A percentile compares a stretch with the other conserved stretches of the same genome.
phyloP scores from a whole-genome alignment of 108 stramenopile species.

The Schizochytrium sp. region DNA sequence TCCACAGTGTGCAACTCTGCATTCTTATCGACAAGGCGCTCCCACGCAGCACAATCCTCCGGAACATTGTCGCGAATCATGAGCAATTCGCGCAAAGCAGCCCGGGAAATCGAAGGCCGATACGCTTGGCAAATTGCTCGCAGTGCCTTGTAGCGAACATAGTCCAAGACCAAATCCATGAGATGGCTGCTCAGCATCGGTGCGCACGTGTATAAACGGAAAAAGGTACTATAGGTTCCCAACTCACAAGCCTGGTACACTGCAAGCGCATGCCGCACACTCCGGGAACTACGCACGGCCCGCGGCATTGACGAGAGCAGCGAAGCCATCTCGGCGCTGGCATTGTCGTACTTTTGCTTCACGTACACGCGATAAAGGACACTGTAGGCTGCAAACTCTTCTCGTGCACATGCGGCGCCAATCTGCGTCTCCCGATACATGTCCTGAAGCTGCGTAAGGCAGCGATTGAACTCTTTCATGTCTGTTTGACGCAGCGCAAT shows the following conservation, averaged over 20 bases:
- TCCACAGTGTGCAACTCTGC: background rate
- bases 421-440: constrained; percentile 12
- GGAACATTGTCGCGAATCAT: background rate
- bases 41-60: background rate
- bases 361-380: constrained; percentile 48
- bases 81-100: background rate
- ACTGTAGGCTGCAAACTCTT: constrained; percentile 49
- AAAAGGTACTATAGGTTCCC: background rate
- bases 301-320: background rate
- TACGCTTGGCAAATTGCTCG: background rate
- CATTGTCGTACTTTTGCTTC: constrained; percentile 22
- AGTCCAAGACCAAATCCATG: background rate
- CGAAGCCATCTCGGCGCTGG: background rate
- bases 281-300: background rate
- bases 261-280: background rate
- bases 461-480: constrained; percentile 83
- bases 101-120: background rate
- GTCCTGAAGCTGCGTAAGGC: constrained; percentile 74
- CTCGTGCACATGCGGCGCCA: background rate
- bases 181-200: background rate
- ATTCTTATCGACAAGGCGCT: background rate
- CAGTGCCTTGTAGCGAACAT: background rate
- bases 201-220: background rate
- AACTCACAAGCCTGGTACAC: background rate
- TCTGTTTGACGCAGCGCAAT: constrained; percentile 78